These are phyloP conservation scores for Anthoceros angustus DNA, from an alignment of 225 moss, liverwort and hornwort genomes.

Conservation along the genomic window DNA sequence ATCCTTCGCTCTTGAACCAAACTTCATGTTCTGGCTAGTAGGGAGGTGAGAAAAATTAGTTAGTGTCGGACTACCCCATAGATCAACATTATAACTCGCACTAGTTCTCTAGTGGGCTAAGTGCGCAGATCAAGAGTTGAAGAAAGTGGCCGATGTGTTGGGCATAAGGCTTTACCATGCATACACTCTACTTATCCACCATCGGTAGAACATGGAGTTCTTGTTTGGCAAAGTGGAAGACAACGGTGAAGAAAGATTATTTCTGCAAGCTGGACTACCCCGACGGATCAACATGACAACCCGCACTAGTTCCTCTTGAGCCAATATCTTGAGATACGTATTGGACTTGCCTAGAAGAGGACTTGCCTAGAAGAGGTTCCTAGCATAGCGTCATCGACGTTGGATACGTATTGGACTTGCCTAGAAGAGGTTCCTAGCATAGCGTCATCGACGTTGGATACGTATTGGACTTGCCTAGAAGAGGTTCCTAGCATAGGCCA, in stretches of 20 bases:
- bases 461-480: no score
- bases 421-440: no score
- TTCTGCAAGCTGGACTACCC: constrained; percentile 79
- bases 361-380: no score
- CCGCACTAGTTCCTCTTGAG: constrained; percentile 16
- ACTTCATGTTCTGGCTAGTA: no score
- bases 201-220: constrained; percentile 93
- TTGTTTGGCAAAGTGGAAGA: constrained; percentile 74
- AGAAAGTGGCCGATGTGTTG: constrained; percentile 78
- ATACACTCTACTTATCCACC: constrained; percentile 77
- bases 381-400: no score
- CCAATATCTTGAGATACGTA: constrained; percentile 17
- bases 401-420: no score
- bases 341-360: no score
- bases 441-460: no score
- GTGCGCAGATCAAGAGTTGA: constrained; percentile 72
- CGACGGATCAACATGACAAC: constrained; percentile 24
- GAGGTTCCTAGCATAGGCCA: no score
- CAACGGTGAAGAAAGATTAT: constrained; percentile 58
- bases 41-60: not conserved
- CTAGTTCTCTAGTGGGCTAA: not conserved
- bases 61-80: not conserved
- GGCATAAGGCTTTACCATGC: constrained; percentile 65
- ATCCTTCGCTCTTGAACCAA: no score
- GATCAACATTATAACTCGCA: no score